Base-by-base conservation (phyloP, 1,284 basidiomycete species). In the Xanthoconium separans region DNA sequence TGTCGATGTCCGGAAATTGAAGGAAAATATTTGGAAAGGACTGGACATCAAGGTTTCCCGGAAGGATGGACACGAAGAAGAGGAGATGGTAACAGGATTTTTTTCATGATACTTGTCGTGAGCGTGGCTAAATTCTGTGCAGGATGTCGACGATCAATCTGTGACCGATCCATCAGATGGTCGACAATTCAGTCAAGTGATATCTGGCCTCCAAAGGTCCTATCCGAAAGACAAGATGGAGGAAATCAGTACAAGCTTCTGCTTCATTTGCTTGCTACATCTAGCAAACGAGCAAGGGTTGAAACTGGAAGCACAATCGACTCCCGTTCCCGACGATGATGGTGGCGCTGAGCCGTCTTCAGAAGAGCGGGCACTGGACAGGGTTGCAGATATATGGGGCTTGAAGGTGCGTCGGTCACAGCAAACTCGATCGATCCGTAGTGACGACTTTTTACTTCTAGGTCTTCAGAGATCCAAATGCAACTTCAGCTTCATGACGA, bases 211-310 rank as follows among this genome's bases (percentile, higher is more conserved):
- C 36, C 85, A 91, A 60, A 80, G 77, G 48, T 82, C 87, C 9
- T 99, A 99, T 71, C 91, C 96, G 0, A 78, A 79, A 57, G 94
- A 98, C 43, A 97, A 95, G 77, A 91, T 99, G 88, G 87, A 91
- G 44, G 97, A 99, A 64, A 98, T 99, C 71, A 97, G 94, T 70
- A 99, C 97, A 10, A 97, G 93, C 58, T 99, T 98, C 84, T 99
- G 96, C 73, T 99, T 99, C 77, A 99, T 99, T 70, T 99, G 96
- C 68, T 75, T 99, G 34, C 75, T 97, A 33, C 95, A 98, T 75
- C 78, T 99, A 40, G 95, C 95, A 43, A 97, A 98, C 68, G 95
- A 98, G 70, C 92, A 93, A 67, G 95, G 95, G 2, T 77, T 98
- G 43, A 89, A 87, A 65, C 79, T 95, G 41, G 88, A 92, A 70